A percentile compares a stretch with the other conserved stretches of the same genome.
These are phyloP conservation scores for Lyophyllum semitale DNA, from an alignment of 768 basidiomycete genomes.

Conservation along the genomic window DNA sequence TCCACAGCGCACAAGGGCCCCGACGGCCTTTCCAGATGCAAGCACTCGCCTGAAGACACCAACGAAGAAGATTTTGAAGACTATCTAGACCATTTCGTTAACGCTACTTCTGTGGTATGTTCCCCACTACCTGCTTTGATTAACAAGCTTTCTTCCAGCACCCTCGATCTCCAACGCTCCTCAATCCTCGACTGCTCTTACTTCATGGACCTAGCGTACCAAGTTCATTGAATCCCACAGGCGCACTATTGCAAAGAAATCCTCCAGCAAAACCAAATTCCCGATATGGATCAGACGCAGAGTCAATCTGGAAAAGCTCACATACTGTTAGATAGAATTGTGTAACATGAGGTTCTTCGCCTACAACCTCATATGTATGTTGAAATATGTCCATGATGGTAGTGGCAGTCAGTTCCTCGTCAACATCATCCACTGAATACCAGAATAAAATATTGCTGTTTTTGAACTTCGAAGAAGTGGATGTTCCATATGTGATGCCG, in stretches of 20 bases:
- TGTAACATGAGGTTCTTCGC: not conserved
- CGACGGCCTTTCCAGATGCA: constrained; percentile 35
- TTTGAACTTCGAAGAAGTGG: no score
- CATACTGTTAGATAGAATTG: constrained; percentile 6
- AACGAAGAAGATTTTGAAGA: constrained; percentile 29
- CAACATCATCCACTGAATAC: not conserved
- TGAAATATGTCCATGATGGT: not conserved
- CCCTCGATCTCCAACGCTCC: no score
- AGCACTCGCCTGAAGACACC: constrained; percentile 1
- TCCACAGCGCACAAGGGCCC: constrained; percentile 27
- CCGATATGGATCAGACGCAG: no score
- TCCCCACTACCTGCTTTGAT: no score
- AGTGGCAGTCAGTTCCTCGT: not conserved
- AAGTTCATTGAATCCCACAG: no score
- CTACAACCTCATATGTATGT: no score
- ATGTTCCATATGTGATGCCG: no score
- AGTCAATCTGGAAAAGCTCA: not conserved
- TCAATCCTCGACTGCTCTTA: no score
- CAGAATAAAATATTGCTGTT: no score
- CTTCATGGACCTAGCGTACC: no score
- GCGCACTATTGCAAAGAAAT: constrained; percentile 4
- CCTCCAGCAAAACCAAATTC: no score
- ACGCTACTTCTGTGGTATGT: not conserved
- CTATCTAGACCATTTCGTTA: constrained; percentile 25
- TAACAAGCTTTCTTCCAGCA: no score